Evolutionary conservation across 306 rosid species (phyloP).

Genomic region (Nissolia schottii): DNA sequence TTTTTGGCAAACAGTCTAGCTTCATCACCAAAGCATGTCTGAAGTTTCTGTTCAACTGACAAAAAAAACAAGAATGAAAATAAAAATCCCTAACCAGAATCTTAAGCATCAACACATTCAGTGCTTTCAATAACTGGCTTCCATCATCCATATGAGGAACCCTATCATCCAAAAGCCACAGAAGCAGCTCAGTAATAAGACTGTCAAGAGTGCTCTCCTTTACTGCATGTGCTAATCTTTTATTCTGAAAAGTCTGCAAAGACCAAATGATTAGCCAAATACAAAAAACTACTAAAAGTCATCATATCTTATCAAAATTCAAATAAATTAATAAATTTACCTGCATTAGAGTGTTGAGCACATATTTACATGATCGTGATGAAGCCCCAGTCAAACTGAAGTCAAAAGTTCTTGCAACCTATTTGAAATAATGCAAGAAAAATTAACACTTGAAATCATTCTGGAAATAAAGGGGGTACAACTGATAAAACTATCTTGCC

Average conservation of each 20-base stretch:
- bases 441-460: neutral
- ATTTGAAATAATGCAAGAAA: neutral
- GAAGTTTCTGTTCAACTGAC: neutral
- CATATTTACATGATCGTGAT: slow-evolving; percentile 98
- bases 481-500: slow-evolving; percentile 35
- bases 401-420: slow-evolving; percentile 98
- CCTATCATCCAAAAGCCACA: slow-evolving; percentile 99
- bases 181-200: slow-evolving; percentile 92
- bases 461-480: neutral
- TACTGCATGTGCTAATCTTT: slow-evolving; percentile 87
- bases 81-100: slow-evolving; percentile 57
- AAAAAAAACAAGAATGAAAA: neutral
- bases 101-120: slow-evolving; percentile 97
- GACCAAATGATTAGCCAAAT: neutral
- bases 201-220: slow-evolving; percentile 90
- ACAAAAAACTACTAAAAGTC: neutral
- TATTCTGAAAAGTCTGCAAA: slow-evolving; percentile 91
- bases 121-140: slow-evolving; percentile 92
- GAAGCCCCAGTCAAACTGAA: slow-evolving; percentile 95
- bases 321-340: slow-evolving; percentile 30
- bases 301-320: neutral
- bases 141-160: slow-evolving; percentile 99
- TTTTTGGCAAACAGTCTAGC: neutral
- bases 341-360: slow-evolving; percentile 98
- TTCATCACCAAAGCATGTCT: neutral